These are phyloP conservation scores for Flaveria sonorensis DNA, from an alignment of 129 eudicot genomes.

Conservation along the genomic window DNA sequence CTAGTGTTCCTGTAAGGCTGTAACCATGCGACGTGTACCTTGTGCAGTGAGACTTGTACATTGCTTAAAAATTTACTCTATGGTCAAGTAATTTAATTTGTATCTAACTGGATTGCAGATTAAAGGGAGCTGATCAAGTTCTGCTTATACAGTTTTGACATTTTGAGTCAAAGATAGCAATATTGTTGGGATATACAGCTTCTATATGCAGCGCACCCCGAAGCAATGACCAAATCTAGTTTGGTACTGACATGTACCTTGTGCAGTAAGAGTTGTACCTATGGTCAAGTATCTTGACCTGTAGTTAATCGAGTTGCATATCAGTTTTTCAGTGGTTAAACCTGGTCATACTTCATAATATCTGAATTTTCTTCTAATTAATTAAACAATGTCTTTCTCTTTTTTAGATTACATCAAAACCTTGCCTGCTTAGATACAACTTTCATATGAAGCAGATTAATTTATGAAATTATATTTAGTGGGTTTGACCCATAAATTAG, in stretches of 20 bases:
- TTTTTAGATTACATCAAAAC: neutral
- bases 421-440: neutral
- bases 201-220: neutral
- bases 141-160: slow-evolving; percentile 16
- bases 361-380: neutral
- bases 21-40: slow-evolving; percentile 1
- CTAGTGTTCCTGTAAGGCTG: neutral
- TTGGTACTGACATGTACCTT: neutral
- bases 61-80: neutral
- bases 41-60: slow-evolving; percentile 3
- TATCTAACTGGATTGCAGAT: slow-evolving; percentile 30
- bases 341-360: neutral
- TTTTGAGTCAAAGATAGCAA: neutral
- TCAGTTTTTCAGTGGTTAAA: neutral
- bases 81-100: slow-evolving; percentile 6
- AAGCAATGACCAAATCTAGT: slow-evolving; percentile 5
- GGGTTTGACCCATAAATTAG: neutral
- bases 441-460: neutral
- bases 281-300: neutral
- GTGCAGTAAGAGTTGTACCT: neutral
- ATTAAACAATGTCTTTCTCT: neutral
- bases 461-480: neutral
- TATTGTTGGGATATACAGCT: slow-evolving; percentile 6
- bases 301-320: slow-evolving; percentile 12
- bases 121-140: slow-evolving; percentile 24